A percentile compares a stretch with the other conserved stretches of the same genome.
Conservation (phyloP, 495 filamentous ascomycete species). For the Platismatia glauca region DNA sequence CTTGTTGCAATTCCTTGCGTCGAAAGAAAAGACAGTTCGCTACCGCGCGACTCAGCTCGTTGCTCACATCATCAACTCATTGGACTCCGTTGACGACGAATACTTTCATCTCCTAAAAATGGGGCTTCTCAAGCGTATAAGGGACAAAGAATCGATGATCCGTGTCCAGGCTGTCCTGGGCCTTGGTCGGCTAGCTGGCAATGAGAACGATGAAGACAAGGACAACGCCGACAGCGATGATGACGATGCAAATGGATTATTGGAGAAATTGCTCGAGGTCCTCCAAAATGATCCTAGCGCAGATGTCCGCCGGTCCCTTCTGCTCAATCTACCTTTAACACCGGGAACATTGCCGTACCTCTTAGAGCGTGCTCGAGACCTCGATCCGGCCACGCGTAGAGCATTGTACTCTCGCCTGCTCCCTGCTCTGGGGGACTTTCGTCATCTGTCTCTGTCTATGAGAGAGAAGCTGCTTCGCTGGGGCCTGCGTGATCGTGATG, state of each 20-base stretch:
- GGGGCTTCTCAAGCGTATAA: constrained; percentile 70
- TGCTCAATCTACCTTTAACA: constrained; percentile 79
- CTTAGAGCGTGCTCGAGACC: constrained; percentile 81
- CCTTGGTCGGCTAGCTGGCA: constrained; percentile 72
- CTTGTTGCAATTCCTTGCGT: constrained; percentile 58
- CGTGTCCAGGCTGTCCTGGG: constrained; percentile 90
- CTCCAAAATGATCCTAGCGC: constrained; percentile 92
- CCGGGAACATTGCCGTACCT: constrained; percentile 80
- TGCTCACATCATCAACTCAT: constrained; percentile 77
- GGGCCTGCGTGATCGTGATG: constrained; percentile 90
- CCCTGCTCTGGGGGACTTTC: constrained; percentile 88
- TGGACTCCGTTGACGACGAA: constrained; percentile 84
- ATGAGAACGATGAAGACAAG: constrained; percentile 66
- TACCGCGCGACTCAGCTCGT: constrained; percentile 86
- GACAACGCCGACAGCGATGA: constrained; percentile 56
- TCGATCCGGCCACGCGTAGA: constrained; percentile 71
- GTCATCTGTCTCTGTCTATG: constrained; percentile 90
- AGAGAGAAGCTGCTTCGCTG: constrained; percentile 91
- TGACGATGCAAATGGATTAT: constrained; percentile 48
- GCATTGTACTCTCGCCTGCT: constrained; percentile 82
- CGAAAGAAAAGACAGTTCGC: constrained; percentile 87
- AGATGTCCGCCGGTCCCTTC: constrained; percentile 78
- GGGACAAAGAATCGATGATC: constrained; percentile 87
- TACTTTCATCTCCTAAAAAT: constrained; percentile 70
- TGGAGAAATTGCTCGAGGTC: constrained; percentile 79